These are phyloP conservation scores for Amanita molliuscula DNA, from an alignment of 768 basidiomycete species.

Conservation along the genomic window DNA sequence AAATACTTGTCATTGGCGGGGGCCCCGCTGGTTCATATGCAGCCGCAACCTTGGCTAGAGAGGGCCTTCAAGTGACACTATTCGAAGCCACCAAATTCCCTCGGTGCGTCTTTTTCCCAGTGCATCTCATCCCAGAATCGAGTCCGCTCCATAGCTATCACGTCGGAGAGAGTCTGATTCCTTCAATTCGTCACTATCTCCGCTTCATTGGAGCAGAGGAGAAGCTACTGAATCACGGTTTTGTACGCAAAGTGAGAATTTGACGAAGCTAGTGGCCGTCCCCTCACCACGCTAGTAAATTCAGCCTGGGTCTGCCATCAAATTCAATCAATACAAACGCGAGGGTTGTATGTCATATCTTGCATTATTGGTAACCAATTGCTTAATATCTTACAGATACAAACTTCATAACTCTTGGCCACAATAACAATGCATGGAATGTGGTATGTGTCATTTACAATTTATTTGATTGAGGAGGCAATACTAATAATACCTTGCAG, in stretches of 20 bases:
- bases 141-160: slow-evolving; percentile 31
- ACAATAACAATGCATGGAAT: slow-evolving; percentile 49
- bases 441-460: slow-evolving; percentile 30
- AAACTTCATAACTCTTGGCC: slow-evolving; percentile 45
- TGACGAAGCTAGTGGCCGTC: not conserved
- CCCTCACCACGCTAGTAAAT: not conserved
- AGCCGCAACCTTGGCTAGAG: slow-evolving; percentile 43
- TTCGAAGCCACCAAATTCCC: slow-evolving; percentile 48
- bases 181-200: slow-evolving; percentile 48
- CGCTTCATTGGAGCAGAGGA: slow-evolving; percentile 50
- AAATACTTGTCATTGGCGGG: slow-evolving; percentile 38
- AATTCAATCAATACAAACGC: slow-evolving; percentile 54
- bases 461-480: not conserved
- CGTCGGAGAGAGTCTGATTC: slow-evolving; percentile 51
- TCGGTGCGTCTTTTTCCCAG: slow-evolving; percentile 18
- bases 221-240: slow-evolving; percentile 37
- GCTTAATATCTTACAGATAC: slow-evolving; percentile 30
- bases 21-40: slow-evolving; percentile 51
- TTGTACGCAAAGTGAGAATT: slow-evolving; percentile 36
- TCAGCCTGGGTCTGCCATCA: slow-evolving; percentile 53
- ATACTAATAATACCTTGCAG: slow-evolving; percentile 16
- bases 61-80: slow-evolving; percentile 43
- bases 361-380: slow-evolving; percentile 1
- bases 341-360: slow-evolving; percentile 41
- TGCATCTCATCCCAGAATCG: not conserved